Base-by-base conservation (phyloP, 495 filamentous ascomycete species). In the Rusavskia elegans region DNA sequence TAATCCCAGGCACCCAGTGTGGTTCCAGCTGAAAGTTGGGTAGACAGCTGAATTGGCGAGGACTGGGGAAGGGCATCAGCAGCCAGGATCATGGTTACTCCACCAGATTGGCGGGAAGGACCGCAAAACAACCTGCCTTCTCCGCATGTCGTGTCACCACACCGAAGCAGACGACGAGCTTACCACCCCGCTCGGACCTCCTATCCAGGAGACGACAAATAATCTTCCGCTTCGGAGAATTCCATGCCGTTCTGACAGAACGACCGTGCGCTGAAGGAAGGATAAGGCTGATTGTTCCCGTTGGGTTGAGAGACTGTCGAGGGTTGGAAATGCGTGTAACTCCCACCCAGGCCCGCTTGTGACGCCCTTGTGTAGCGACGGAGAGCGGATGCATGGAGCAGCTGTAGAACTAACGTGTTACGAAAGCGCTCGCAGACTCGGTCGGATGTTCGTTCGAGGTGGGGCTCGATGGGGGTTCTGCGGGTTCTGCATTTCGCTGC, bases 191-290 rank as follows among this genome's bases (percentile, higher is more conserved):
- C 44, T 46, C 44, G 44, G 44, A 46, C 44, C 44, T 29, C 23
- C 14, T 21, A 6, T 19, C 39, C n/a, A 19, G 1, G n/a, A 42
- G 13, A 19, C 16, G 3, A 8, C 44, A 46, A 23, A 11, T 29
- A 46, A 46, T 46, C 21, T 29, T 46, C 44, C 44, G 44, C 23
- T 46, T 46, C 44, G 44, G 44, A 46, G 44, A 46, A 46, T 46
- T 46, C 44, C 44, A 23, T 29, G 20, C 44, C 23, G n/a, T 21
- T n/a, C 20, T 42, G 39, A 21, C 20, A 19, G 1, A 20, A 42
- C 23, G 23, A 46, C 44, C 44, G 44, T 46, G 44, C 44, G 44
- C 21, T 29, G 44, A 27, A 46, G 44, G 44, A 27, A 46, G 0
- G 2, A 13, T 29, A 46, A 46, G 44, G 44, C 44, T 46, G 44